Percentiles rank a stretch among this genome's conserved stretches.
phyloP scores from a whole-genome alignment of 495 filamentous ascomycete genomes.

The Penicillium roqueforti region DNA sequence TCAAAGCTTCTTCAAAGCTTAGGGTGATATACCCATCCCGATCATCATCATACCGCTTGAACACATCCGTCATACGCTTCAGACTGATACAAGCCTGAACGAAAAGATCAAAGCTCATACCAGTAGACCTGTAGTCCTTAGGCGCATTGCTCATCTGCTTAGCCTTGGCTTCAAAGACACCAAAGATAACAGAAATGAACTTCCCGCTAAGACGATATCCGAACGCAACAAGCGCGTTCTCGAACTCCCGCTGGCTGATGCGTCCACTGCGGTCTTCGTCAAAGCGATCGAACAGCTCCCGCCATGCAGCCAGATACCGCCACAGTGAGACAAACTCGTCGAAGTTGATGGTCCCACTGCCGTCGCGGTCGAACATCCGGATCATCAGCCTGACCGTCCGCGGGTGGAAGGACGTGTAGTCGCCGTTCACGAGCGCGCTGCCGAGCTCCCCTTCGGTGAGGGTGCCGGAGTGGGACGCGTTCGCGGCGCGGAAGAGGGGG shows the following conservation, averaged over 20 bases:
- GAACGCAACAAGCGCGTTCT: constrained; percentile 87
- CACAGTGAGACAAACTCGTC: constrained; percentile 93
- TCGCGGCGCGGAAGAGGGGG: constrained; percentile 86
- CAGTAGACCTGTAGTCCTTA: constrained; percentile 44
- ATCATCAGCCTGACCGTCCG: constrained; percentile 99
- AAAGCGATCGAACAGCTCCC: constrained; percentile 91
- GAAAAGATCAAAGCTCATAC: constrained; percentile 94
- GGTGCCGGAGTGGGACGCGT: constrained; percentile 74
- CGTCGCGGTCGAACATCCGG: constrained; percentile 89
- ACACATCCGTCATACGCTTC: constrained; percentile 98
- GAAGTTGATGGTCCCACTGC: constrained; percentile 83
- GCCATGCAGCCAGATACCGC: constrained; percentile 93
- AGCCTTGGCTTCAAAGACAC: constrained; percentile 55
- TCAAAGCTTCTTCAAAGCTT: constrained; percentile 78
- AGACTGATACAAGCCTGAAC: constrained; percentile 95
- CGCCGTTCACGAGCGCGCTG: constrained; percentile 90
- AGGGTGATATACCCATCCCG: constrained; percentile 86
- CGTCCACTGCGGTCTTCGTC: constrained; percentile 83
- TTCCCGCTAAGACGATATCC: constrained; percentile 82
- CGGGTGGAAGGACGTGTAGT: constrained; percentile 91
- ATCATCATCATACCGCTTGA: constrained; percentile 98
- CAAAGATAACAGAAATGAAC: constrained; percentile 80
- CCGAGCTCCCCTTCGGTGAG: constrained; percentile 85
- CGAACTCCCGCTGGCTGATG: constrained; percentile 82
- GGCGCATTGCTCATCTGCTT: constrained; percentile 26